Percentiles rank a stretch among this genome's conserved stretches.
These are phyloP conservation scores for Grigorovia yakushimaensis DNA, from an alignment of 805 yeast species.

Conservation along the genomic window DNA sequence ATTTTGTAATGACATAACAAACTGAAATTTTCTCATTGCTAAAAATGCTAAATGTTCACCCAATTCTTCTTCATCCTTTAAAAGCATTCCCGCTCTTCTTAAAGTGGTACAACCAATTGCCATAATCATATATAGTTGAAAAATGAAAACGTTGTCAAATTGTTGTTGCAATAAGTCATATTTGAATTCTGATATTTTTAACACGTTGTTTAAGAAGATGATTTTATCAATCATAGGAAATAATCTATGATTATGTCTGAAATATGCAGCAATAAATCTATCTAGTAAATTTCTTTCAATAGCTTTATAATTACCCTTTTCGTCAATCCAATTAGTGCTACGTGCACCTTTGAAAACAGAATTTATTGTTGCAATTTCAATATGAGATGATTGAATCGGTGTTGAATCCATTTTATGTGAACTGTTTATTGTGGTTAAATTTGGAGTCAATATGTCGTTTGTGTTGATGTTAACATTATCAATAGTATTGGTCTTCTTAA, in stretches of 20 bases:
- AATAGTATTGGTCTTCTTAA: too few species aligned
- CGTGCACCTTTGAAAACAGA: conserved; percentile 25
- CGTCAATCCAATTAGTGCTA: conserved; percentile 19
- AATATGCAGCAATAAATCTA: conserved; percentile 35
- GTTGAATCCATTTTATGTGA: conserved; percentile 15
- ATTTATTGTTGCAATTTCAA: conserved; percentile 26
- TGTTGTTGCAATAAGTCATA: conserved; percentile 15
- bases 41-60: conserved; percentile 34
- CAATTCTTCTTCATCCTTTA: conserved; percentile 29
- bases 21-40: conserved; percentile 34
- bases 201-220: conserved; percentile 28
- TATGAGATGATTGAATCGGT: conserved; percentile 22
- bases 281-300: conserved; percentile 28
- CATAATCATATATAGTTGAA: conserved; percentile 43
- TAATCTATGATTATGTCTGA: conserved; percentile 36
- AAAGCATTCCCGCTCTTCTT: conserved; percentile 32
- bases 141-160: conserved; percentile 25
- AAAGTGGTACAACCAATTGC: conserved; percentile 47
- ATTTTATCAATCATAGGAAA: conserved; percentile 36
- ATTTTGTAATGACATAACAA: conserved; percentile 33
- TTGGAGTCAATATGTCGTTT: not conserved
- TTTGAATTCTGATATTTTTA: conserved; percentile 25
- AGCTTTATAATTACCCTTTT: conserved; percentile 19
- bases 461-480: not conserved
- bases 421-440: conserved; percentile 7